Conservation (phyloP, 2,329 filamentous ascomycete species). For the Sporothrix inflata region DNA sequence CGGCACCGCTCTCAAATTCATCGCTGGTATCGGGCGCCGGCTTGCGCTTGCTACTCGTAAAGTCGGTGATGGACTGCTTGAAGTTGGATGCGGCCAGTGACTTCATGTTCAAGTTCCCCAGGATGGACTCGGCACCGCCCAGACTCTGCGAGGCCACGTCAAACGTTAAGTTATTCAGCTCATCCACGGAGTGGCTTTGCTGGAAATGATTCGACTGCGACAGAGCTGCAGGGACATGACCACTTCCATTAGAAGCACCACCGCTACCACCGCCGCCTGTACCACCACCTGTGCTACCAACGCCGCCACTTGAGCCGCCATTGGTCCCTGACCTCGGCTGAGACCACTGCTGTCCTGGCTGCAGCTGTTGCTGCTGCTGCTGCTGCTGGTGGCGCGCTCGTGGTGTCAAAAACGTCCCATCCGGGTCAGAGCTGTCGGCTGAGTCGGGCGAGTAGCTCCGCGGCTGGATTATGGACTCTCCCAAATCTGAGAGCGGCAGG, state of each 20-base stretch:
- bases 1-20: conserved; percentile 47
- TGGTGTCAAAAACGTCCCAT: conserved; percentile 36
- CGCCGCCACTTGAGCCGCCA: neutral
- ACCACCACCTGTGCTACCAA: neutral
- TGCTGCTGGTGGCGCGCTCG: conserved; percentile 23
- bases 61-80: conserved; percentile 36
- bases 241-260: conserved; percentile 26
- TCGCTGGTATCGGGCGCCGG: conserved; percentile 56
- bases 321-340: conserved; percentile 32
- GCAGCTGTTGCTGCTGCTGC: conserved; percentile 25
- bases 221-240: conserved; percentile 35
- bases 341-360: conserved; percentile 28
- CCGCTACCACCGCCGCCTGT: conserved; percentile 8
- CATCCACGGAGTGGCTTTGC: conserved; percentile 50
- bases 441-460: conserved; percentile 49
- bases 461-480: conserved; percentile 40
- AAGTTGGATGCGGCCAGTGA: conserved; percentile 40
- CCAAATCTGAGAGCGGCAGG: conserved; percentile 45
- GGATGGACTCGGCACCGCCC: conserved; percentile 53
- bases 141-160: conserved; percentile 61
- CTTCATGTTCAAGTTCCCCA: conserved; percentile 50
- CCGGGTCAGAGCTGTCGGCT: conserved; percentile 53
- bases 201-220: conserved; percentile 30
- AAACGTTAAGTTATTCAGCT: conserved; percentile 56
- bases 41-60: conserved; percentile 61